Conservation (phyloP, 306 rosid species). For the Ochetophila trinervis region DNA sequence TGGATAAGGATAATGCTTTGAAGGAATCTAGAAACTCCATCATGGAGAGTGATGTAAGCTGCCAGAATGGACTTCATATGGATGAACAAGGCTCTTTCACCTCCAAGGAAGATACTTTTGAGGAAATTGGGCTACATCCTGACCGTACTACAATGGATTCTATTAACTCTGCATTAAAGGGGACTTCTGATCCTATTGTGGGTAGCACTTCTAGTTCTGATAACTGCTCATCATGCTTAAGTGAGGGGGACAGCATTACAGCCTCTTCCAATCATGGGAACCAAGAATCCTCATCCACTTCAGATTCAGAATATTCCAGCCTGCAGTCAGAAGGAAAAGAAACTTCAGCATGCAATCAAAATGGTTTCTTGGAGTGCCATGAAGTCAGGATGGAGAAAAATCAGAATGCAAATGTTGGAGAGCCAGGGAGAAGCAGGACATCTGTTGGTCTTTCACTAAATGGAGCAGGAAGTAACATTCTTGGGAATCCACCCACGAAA, state of each 20-base stretch:
- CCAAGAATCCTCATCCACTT: constrained; percentile 74
- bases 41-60: constrained; percentile 38
- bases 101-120: constrained; percentile 38
- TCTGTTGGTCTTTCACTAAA: constrained; percentile 29
- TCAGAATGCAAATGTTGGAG: constrained; percentile 32
- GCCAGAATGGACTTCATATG: constrained; percentile 34
- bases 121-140: constrained; percentile 36
- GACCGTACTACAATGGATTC: constrained; percentile 16
- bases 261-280: constrained; percentile 69
- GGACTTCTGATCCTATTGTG: constrained; percentile 41
- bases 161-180: constrained; percentile 28
- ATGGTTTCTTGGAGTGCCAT: constrained; percentile 48
- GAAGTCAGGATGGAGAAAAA: constrained; percentile 40
- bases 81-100: constrained; percentile 43
- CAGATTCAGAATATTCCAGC: constrained; percentile 91
- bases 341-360: constrained; percentile 37
- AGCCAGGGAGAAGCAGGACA: constrained; percentile 33
- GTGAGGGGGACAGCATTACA: constrained; percentile 85
- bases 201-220: constrained; percentile 58
- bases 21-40: constrained; percentile 42
- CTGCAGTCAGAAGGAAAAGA: constrained; percentile 75
- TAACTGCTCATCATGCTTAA: constrained; percentile 74
- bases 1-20: constrained; percentile 42
- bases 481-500: constrained; percentile 32
- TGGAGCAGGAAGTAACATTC: constrained; percentile 39